phyloP scores from a whole-genome alignment of 352 stramenopile species.

The Phytophthora foliorum region DNA sequence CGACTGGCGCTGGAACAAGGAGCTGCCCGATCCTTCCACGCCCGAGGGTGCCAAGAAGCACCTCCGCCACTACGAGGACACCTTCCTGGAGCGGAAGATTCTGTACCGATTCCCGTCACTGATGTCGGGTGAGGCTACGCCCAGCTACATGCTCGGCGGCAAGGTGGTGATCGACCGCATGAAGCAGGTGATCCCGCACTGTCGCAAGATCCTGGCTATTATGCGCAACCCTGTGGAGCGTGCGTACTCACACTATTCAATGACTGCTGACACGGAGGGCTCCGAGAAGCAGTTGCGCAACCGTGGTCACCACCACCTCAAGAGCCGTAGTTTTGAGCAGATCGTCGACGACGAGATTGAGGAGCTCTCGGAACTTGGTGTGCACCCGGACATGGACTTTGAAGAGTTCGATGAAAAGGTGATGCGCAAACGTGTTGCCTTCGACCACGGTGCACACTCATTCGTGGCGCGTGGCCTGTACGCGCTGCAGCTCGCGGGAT shows the following conservation, averaged over 20 bases:
- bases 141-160: conserved; percentile 92
- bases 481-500: conserved; percentile 94
- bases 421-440: conserved; percentile 49
- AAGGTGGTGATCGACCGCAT: conserved; percentile 78
- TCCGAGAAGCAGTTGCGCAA: conserved; percentile 84
- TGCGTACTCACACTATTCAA: conserved; percentile 92
- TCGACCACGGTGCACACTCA: conserved; percentile 84
- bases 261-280: conserved; percentile 83
- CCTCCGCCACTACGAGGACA: conserved; percentile 76
- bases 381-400: conserved; percentile 81
- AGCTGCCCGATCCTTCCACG: conserved; percentile 61
- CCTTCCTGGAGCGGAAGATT: conserved; percentile 86
- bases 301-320: conserved; percentile 76
- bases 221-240: conserved; percentile 87
- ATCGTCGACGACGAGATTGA: conserved; percentile 79
- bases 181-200: conserved; percentile 80
- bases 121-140: conserved; percentile 94
- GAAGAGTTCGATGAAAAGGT: conserved; percentile 76
- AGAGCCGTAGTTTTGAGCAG: conserved; percentile 73
- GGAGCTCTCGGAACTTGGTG: conserved; percentile 63
- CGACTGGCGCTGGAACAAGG: conserved; percentile 97
- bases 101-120: conserved; percentile 91
- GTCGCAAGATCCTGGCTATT: conserved; percentile 86
- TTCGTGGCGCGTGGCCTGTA: conserved; percentile 94
- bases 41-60: conserved; percentile 68